phyloP scores from a whole-genome alignment of 257 asterid genomes.

The Solanum arcanum region DNA sequence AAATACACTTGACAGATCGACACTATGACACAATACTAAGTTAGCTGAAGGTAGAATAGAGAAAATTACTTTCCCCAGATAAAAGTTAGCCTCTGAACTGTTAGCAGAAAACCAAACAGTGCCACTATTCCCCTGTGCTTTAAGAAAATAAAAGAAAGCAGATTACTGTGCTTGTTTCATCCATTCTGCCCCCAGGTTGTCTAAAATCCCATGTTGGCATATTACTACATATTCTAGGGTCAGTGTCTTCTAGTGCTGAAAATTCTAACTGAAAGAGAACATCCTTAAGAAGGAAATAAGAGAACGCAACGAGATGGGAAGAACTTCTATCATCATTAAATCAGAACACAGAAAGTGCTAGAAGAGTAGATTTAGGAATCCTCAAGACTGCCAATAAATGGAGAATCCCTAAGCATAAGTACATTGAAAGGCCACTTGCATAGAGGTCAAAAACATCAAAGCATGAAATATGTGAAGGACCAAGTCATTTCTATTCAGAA shows the following conservation, averaged over 20 bases:
- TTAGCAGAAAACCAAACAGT: not conserved
- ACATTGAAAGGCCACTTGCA: not conserved
- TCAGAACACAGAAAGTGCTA: not conserved
- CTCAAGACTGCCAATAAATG: not conserved
- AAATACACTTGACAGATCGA: not conserved
- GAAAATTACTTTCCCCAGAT: not conserved
- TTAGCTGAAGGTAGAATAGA: not conserved
- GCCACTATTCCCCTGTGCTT: not conserved
- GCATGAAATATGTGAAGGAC: not conserved
- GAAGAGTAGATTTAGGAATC: not conserved
- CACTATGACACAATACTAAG: not conserved
- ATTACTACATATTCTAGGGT: not conserved
- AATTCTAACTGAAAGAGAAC: not conserved
- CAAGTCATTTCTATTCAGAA: not conserved
- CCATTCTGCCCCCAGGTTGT: not conserved
- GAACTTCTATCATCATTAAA: not conserved
- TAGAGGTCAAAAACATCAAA: not conserved
- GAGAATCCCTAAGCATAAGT: not conserved
- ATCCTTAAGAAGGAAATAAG: not conserved
- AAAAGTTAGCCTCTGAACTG: not conserved
- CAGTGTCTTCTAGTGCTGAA: not conserved
- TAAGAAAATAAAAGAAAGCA: not conserved
- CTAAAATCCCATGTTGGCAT: not conserved
- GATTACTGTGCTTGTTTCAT: not conserved
- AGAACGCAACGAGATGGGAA: not conserved